Evolutionary conservation across 2,329 filamentous ascomycete species (phyloP), one percentile per base, ranked within the genome.

Genomic region (Arthroderma sp.): DNA sequence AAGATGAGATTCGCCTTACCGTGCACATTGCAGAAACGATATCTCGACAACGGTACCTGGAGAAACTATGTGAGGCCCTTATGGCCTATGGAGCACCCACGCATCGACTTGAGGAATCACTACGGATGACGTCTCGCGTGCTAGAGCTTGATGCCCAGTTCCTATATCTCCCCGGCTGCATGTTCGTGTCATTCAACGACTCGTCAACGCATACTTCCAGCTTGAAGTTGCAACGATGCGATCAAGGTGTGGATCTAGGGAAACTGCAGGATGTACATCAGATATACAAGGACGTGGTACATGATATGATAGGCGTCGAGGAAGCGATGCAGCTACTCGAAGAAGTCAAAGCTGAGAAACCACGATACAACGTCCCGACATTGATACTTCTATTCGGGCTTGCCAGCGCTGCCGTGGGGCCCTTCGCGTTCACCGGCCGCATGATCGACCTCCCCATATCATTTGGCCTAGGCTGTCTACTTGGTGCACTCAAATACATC

Each of bases 71-170:
- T 68, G 82, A 84, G 41, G 88, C 88, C 1, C 75, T 96, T 58
- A 96, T 96, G 90, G 79, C 83, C 66, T 95, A 88, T 62, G 91
- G 91, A 11, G 91, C 91, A 0, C 91, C 91, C 0, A 95, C 90
- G 0, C 91, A 96, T 73, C 84, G 91, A 9, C 76, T 96, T 19
- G 91, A 96, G 70, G 76, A 95, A 68, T 95, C 95, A 70, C 85
- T 96, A 81, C 84, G 81, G 61, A 94, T 91, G 87, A 90, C 87
- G 7, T 85, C 91, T 1, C 81, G 87, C n/a, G 87, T 93, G 1
- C 79, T 96, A 38, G 87, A 91, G 70, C 91, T 95, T 15, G 87
- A 95, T 62, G 86, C 86, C 4, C 89, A 95, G 65, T 95, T 93
- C 64, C 74, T 95, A 21, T 96, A 95, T 68, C 82, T 95, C 31